Percentiles rank a stretch among this genome's conserved stretches.
Evolutionary conservation across 192 early-diverging fungal genomes (phyloP).

Genomic region (Linnemannia hyalina): DNA sequence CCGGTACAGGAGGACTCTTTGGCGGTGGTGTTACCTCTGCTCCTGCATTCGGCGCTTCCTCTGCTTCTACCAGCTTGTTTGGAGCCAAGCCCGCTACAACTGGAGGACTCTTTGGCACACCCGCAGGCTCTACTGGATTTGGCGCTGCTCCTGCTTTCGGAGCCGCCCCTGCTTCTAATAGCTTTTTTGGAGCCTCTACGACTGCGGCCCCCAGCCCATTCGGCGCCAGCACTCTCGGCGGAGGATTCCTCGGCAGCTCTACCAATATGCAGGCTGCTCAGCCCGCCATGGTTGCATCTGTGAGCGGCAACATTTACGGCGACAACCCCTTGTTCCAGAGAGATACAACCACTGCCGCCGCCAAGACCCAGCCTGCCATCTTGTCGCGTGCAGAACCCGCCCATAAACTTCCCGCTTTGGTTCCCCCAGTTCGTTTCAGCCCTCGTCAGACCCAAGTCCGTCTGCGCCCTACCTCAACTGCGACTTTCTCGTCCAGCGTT

Average conservation of each 20-base stretch:
- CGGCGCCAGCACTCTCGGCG: constrained; percentile 42
- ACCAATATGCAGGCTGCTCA: constrained; percentile 58
- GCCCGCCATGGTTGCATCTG: constrained; percentile 74
- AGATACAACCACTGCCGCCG: constrained; percentile 58
- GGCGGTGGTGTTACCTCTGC: constrained; percentile 41
- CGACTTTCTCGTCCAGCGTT: constrained; percentile 50
- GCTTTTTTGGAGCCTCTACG: constrained; percentile 32
- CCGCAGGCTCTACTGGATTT: constrained; percentile 19
- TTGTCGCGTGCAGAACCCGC: constrained; percentile 54
- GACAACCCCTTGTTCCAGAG: constrained; percentile 83
- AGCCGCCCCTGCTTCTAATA: constrained; percentile 4
- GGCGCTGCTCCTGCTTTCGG: constrained; percentile 34
- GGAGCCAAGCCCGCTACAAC: constrained; percentile 35
- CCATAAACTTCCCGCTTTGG: constrained; percentile 77
- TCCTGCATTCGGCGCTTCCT: constrained; percentile 32
- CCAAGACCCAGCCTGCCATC: constrained; percentile 38
- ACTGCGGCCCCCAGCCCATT: constrained; percentile 14
- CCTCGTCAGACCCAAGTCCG: constrained; percentile 75
- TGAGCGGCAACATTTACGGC: constrained; percentile 93
- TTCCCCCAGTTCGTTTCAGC: constrained; percentile 79
- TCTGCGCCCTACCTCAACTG: constrained; percentile 41
- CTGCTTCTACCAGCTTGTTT: constrained; percentile 30
- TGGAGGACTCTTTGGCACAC: constrained; percentile 21
- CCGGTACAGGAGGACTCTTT: constrained; percentile 44
- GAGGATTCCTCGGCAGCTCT: constrained; percentile 59